phyloP scores from a whole-genome alignment of 257 asterid genomes.

The Nicotiana sylvestris region DNA sequence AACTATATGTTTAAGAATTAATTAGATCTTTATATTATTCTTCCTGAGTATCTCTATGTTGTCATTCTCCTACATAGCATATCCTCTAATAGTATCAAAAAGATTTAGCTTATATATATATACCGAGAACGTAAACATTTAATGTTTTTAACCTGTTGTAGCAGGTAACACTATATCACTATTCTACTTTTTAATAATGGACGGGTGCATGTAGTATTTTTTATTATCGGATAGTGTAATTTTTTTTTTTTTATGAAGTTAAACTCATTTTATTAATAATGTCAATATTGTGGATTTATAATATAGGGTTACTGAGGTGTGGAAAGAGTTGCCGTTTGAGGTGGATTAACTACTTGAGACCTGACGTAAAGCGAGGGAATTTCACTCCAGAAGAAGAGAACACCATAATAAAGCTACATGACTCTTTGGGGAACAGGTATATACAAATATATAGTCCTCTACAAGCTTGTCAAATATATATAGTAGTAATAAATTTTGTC shows the following conservation, averaged over 20 bases:
- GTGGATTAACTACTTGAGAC: constrained; percentile 82
- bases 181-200: no score
- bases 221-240: no score
- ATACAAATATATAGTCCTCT: neutral
- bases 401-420: constrained; percentile 54
- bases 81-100: no score
- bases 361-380: constrained; percentile 69
- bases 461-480: neutral
- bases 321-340: constrained; percentile 84
- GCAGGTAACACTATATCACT: no score
- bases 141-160: neutral
- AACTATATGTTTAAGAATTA: no score
- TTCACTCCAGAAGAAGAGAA: constrained; percentile 59
- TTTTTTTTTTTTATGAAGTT: no score
- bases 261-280: neutral
- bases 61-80: no score
- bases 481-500: neutral
- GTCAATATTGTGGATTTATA: neutral
- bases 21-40: no score
- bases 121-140: no score
- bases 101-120: neutral
- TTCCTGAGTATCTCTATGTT: no score
- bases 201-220: no score
- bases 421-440: constrained; percentile 62
- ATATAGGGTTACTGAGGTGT: constrained; percentile 57